Conservation (phyloP, 805 yeast genomes). For the Tetrapisispora iriomotensis region DNA sequence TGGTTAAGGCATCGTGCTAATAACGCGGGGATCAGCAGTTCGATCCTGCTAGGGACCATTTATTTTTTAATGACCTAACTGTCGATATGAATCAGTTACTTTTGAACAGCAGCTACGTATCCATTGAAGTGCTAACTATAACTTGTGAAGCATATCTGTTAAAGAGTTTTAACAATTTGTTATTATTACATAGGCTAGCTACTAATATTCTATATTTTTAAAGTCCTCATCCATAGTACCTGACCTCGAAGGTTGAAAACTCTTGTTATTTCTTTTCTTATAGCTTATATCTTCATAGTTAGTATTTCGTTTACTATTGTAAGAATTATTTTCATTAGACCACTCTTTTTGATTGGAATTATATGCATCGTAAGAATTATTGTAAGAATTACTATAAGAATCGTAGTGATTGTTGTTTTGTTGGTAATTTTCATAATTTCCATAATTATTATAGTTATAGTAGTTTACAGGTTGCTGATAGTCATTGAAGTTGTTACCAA, state of each 20-base stretch:
- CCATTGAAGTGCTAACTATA: too few relatives aligned
- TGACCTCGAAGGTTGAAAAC: conserved; percentile 13
- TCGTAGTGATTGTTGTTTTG: neutral
- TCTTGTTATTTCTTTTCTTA: conserved; percentile 10
- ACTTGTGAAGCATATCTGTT: too few relatives aligned
- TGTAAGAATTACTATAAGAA: too few relatives aligned
- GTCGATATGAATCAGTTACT: too few relatives aligned
- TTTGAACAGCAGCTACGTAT: too few relatives aligned
- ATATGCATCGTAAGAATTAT: neutral
- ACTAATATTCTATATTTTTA: conserved; percentile 3
- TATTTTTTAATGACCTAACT: conserved; percentile 5
- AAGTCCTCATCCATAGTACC: conserved; percentile 8
- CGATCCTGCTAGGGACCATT: conserved; percentile 27
- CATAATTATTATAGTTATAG: conserved; percentile 5
- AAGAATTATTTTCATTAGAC: neutral
- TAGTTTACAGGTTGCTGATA: neutral
- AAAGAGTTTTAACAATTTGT: too few relatives aligned
- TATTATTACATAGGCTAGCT: neutral
- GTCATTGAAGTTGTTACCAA: neutral
- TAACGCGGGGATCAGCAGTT: conserved; percentile 27
- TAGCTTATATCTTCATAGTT: neutral
- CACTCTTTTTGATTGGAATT: neutral
- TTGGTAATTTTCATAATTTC: conserved; percentile 1
- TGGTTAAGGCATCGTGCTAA: conserved; percentile 28
- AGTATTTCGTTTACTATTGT: neutral